Base-by-base conservation (phyloP, 2,329 filamentous ascomycete genomes). In the Colletotrichum ledebouriae region DNA sequence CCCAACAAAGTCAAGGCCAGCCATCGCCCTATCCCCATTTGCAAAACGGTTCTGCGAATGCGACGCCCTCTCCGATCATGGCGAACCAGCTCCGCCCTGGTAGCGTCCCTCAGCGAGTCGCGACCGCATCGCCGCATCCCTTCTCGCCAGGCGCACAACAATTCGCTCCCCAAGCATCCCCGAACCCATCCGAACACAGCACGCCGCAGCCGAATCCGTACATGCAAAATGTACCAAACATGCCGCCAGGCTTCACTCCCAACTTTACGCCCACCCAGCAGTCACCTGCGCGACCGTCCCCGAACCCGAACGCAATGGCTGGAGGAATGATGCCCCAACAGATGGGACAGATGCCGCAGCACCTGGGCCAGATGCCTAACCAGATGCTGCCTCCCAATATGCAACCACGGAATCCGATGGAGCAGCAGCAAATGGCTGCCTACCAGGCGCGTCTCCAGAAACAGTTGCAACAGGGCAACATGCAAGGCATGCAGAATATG, bases 51-150 rank as follows among this genome's bases (percentile, higher is more conserved):
- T 94, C 94, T 3, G 87, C 89, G 58, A 96, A 94, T 78, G 92
- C 93, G 70, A 97, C 94, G 44, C 95, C 95, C 11, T 98, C 96
- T 6, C 96, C 96, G 33, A 95, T 97, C 71, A 94, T 98, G 89
- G 89, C 89, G 70, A 94, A 91, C 76, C 94, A 97, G 75, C 84
- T 90, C 77, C 88, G 89, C 70, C 87, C 90, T 39, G 88, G 92
- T 75, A 87, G 87, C 74, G 89, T 92, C 13, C 90, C 91, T 44
- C 92, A 94, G 76, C 86, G 94, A 75, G 93, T 98, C 78, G 92
- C 94, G 72, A 98, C 95, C 52, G 92, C 94, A 49, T 98, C 96
- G 37, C 95, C 96, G 3, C 95, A 96, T 78, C 93, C 94, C 1
- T 97, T 97, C 78, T 94, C 92, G 2, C 92, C 92, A 15, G 90